Evolutionary conservation across 257 asterid genomes (phyloP).

Genomic region (Datura wrightii): DNA sequence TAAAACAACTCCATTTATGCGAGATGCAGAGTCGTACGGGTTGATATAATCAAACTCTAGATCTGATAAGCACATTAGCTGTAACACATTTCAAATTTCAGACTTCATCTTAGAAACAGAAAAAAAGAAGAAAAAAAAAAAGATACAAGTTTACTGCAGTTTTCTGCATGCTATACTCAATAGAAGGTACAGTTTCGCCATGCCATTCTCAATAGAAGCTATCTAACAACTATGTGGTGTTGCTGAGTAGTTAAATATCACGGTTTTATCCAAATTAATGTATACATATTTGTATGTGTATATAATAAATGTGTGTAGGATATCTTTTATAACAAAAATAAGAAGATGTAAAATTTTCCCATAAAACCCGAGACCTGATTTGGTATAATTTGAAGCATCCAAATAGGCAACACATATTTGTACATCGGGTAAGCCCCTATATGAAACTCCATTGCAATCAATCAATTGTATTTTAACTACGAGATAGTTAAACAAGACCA

Average conservation of each 20-base stretch:
- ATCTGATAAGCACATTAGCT: conserved; percentile 96
- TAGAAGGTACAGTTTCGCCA: neutral
- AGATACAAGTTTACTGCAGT: neutral
- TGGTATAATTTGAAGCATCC: neutral
- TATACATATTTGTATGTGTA: neutral
- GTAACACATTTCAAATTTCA: conserved; percentile 41
- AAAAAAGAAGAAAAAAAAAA: neutral
- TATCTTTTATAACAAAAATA: neutral
- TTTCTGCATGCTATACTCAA: neutral
- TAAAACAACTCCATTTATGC: conserved; percentile 73
- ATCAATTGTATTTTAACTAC: neutral
- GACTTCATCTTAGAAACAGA: neutral
- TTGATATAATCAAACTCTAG: conserved; percentile 88
- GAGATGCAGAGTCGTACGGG: conserved; percentile 85
- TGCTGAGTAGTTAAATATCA: neutral
- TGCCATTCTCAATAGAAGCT: neutral
- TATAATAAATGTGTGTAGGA: neutral
- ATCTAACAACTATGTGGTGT: neutral
- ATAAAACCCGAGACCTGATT: neutral
- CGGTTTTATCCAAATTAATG: neutral
- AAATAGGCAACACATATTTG: neutral
- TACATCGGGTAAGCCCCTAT: neutral
- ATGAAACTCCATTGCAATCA: neutral
- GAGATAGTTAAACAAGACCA: neutral
- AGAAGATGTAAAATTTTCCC: neutral